phyloP scores from a whole-genome alignment of 495 filamentous ascomycete genomes.

The Aspergillus mulundensis region DNA sequence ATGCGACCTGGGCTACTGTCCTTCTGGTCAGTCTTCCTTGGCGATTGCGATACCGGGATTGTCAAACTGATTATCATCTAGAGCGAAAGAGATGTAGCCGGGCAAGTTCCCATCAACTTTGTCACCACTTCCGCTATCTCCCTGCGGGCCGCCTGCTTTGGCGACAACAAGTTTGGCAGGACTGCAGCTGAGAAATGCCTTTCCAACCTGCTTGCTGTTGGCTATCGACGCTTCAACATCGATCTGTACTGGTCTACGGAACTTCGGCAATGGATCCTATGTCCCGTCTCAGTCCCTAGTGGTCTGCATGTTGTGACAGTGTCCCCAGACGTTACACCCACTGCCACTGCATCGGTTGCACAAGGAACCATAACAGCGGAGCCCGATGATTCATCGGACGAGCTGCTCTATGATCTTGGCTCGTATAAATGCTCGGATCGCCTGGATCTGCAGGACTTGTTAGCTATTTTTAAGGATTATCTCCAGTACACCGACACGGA shows the following conservation, averaged over 20 bases:
- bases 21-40: conserved; percentile 28
- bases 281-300: conserved; percentile 45
- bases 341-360: conserved; percentile 24
- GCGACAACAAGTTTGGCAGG: conserved; percentile 45
- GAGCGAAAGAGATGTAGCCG: conserved; percentile 59
- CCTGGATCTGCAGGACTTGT: conserved; percentile 44
- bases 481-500: conserved; percentile 44
- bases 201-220: conserved; percentile 56
- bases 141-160: conserved; percentile 56
- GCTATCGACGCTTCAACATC: conserved; percentile 55
- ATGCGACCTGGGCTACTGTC: conserved; percentile 34
- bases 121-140: conserved; percentile 53
- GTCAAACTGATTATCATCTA: conserved; percentile 16
- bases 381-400: conserved; percentile 25
- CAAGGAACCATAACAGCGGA: conserved; percentile 25
- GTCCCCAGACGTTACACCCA: conserved; percentile 19
- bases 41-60: not conserved
- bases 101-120: conserved; percentile 59
- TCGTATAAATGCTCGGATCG: conserved; percentile 51
- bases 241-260: conserved; percentile 62
- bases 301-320: conserved; percentile 23
- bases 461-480: conserved; percentile 45
- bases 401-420: conserved; percentile 48
- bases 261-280: conserved; percentile 53
- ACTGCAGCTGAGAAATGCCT: conserved; percentile 47